Evolutionary conservation across 345 rosid genomes (phyloP), one percentile per base, ranked within the genome.

Genomic region (Alliaria petiolata): DNA sequence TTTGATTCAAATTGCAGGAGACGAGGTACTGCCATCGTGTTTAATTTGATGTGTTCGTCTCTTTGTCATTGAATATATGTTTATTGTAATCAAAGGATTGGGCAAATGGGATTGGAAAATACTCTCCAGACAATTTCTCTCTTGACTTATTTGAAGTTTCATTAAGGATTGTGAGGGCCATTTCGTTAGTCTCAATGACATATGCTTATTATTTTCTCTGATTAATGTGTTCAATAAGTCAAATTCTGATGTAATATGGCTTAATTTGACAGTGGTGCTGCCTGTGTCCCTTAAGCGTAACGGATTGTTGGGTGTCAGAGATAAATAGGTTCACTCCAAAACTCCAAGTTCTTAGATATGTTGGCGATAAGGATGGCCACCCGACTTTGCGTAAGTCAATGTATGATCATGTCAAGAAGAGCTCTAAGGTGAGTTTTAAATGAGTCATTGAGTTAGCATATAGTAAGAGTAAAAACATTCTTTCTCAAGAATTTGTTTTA

Each of bases 201-300:
- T n/a, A n/a, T 70, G 42, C 34, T 22, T 72, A 31, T 19, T 20
- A 71, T 66, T 50, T 15, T 14, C n/a, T 44, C 34, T 55, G 62
- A 28, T 38, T 30, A 22, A 36, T 35, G 8, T 62, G 9, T 47
- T 47, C 1, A 53, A 4, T 55, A 33, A 56, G 11, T 19, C 19
- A 43, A 30, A 0, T 28, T 49, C 9, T 60, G 20, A 17, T 50
- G 16, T 39, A 7, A 4, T 25, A 0, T 69, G 36, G 8, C 34
- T 70, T 69, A 49, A 30, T 55, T 20, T 54, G 79, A 78, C 81
- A 91, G 96, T 91, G 86, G 89, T 89, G 30, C 60, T 91, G 55
- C 89, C n/a, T n/a, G n/a, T n/a, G 93, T 76, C 97, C 96, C 52
- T 80, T 91, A 35, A 91, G 97, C 11, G 96, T 91, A 68, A 87